Conservation (phyloP, 306 rosid species). For the Glycyrrhiza uralensis region DNA sequence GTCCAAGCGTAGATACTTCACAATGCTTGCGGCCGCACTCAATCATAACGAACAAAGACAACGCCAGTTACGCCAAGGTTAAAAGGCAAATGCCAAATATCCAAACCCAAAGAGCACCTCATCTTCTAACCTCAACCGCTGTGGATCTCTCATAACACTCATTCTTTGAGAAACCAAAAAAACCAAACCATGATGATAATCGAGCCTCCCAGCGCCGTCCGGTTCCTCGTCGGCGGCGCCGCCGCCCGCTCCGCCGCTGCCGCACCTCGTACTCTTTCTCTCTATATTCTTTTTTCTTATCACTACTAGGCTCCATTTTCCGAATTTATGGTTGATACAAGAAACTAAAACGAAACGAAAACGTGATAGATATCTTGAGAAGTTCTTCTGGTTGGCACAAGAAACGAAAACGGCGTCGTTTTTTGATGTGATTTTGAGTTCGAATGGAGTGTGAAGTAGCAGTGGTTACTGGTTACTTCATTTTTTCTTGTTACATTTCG, state of each 20-base stretch:
- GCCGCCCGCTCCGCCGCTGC: constrained; percentile 46
- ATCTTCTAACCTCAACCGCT: constrained; percentile 34
- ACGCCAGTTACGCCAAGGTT: too few relatives aligned
- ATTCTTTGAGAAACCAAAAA: not conserved
- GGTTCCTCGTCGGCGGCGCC: constrained; percentile 49
- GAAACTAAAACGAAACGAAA: too few relatives aligned
- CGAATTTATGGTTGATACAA: not conserved
- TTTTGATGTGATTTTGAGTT: not conserved
- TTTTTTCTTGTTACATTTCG: not conserved
- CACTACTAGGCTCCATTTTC: not conserved
- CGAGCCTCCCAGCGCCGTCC: constrained; percentile 71
- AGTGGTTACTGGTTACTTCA: not conserved
- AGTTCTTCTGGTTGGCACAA: too few relatives aligned
- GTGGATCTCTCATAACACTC: constrained; percentile 15
- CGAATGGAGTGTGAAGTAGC: not conserved
- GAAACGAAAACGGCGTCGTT: constrained; percentile 3
- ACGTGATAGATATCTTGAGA: too few relatives aligned
- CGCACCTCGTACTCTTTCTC: constrained; percentile 35
- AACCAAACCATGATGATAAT: constrained; percentile 37
- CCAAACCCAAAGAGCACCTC: constrained; percentile 32
- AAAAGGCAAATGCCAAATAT: not conserved
- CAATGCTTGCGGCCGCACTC: not conserved
- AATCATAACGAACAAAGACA: not conserved
- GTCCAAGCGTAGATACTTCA: not conserved
- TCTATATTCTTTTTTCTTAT: not conserved